A percentile compares a stretch with the other conserved stretches of the same genome.
Evolutionary conservation across 495 filamentous ascomycete genomes (phyloP).

Genomic region (Neurospora sp.): DNA sequence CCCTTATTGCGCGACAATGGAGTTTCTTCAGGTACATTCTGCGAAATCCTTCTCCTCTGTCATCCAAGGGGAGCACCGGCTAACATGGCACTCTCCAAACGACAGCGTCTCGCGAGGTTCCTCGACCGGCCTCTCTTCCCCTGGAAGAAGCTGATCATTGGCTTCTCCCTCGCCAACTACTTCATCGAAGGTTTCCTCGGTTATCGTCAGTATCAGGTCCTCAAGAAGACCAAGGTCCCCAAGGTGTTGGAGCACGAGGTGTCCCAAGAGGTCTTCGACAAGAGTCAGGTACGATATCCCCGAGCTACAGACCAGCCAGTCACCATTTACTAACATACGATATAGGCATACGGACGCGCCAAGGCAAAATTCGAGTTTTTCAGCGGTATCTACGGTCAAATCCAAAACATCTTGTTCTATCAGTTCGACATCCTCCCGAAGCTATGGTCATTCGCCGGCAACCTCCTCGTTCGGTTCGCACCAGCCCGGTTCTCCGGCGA

Average conservation of each 20-base stretch:
- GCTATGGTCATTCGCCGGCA: slow-evolving; percentile 74
- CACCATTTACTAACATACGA: slow-evolving; percentile 15
- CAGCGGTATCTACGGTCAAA: slow-evolving; percentile 69
- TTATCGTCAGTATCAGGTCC: slow-evolving; percentile 74
- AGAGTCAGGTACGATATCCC: slow-evolving; percentile 50
- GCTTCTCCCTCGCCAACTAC: slow-evolving; percentile 84
- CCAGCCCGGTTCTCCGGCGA: slow-evolving; percentile 77
- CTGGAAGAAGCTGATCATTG: slow-evolving; percentile 92
- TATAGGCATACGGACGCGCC: slow-evolving; percentile 77
- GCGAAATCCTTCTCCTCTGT: background rate
- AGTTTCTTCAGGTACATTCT: slow-evolving; percentile 40
- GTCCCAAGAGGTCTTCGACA: slow-evolving; percentile 82
- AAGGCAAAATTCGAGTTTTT: slow-evolving; percentile 84
- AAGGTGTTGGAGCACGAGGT: slow-evolving; percentile 79
- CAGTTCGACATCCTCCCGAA: slow-evolving; percentile 83
- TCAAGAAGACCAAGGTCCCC: slow-evolving; percentile 68
- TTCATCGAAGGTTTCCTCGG: slow-evolving; percentile 77
- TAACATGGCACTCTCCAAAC: slow-evolving; percentile 1
- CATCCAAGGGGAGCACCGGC: background rate
- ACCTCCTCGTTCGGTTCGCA: slow-evolving; percentile 59
- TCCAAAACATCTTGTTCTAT: slow-evolving; percentile 79
- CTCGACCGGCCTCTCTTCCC: slow-evolving; percentile 90
- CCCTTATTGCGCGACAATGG: slow-evolving; percentile 29
- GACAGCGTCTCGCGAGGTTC: slow-evolving; percentile 71
- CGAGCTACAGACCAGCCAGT: slow-evolving; percentile 28